Evolutionary conservation across 192 early-diverging fungal species (phyloP).

Genomic region (Coemansia sp.): DNA sequence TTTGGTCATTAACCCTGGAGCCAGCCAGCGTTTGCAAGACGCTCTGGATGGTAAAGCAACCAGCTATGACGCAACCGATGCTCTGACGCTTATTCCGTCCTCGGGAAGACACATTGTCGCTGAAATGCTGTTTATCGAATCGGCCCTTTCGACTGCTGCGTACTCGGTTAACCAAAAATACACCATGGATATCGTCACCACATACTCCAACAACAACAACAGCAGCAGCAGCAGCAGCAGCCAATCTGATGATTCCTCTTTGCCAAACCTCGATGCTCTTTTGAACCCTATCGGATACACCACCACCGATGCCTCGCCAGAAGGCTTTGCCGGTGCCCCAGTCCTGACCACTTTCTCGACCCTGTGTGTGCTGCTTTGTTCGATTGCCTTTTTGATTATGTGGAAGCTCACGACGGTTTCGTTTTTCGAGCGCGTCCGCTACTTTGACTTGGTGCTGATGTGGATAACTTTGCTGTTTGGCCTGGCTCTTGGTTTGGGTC

Average conservation of each 20-base stretch:
- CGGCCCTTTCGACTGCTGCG: constrained; percentile 13
- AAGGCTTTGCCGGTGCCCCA: constrained; percentile 21
- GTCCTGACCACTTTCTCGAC: constrained; percentile 33
- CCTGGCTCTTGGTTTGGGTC: constrained; percentile 20
- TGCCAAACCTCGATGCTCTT: constrained; percentile 14
- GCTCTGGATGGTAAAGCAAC: constrained; percentile 15
- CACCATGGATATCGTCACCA: constrained; percentile 9
- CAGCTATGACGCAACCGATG: constrained; percentile 21
- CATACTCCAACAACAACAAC: background rate
- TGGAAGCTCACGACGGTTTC: constrained; percentile 40
- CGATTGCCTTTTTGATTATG: constrained; percentile 30
- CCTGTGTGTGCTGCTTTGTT: constrained; percentile 12
- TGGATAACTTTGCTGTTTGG: constrained; percentile 29
- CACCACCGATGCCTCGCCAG: constrained; percentile 21
- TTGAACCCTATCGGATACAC: constrained; percentile 25
- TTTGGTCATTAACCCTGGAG: constrained; percentile 36
- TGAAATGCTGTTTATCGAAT: constrained; percentile 33
- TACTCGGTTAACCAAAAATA: constrained; percentile 13
- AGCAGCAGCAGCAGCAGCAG: background rate
- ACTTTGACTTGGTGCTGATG: constrained; percentile 34
- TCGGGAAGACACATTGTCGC: constrained; percentile 24
- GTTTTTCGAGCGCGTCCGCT: constrained; percentile 29
- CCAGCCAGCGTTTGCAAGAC: constrained; percentile 17
- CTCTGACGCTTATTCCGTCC: constrained; percentile 30
- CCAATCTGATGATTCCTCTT: background rate